Base-by-base conservation (phyloP, 768 basidiomycete genomes). In the Amanita inopinata region DNA sequence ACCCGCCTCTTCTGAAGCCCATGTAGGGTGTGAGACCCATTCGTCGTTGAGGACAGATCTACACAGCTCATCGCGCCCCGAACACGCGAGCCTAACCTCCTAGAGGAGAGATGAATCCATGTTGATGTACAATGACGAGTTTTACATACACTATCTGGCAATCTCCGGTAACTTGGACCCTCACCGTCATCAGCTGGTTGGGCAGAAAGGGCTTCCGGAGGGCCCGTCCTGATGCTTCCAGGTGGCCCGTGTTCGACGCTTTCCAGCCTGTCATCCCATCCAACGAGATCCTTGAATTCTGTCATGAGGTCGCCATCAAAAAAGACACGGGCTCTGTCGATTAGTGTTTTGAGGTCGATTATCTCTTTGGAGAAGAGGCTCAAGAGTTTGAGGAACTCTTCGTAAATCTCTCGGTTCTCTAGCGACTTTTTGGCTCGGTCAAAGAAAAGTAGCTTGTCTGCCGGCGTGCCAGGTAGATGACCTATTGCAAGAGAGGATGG, bases 21-120 rank as follows among this genome's bases (percentile, higher is more conserved):
- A 96, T 1, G 92, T 94, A 2, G 96, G 94, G 60, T 98, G 94
- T 10, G 94, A 96, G 8, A 98, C 91, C 94, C 96, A 98, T 51
- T 83, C 78, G 56, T 98, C 93, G 57, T 99, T 99, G 34, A 99
- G 74, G 20, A 99, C 92, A 20, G 90, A 91, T 58, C 92, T 87
- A 57, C 88, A 93, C 43, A 97, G 81, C 48, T 90, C 79, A 53
- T 97, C 93, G 20, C 96, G 81, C 8, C 87, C 93, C 2, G 96
- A 96, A 58, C 96, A 98, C 19, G 90, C 86, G 14, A 97, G 63
- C 30, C 76, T 73, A 49, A 83, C 76, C 65, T 98, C 94, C 92
- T 96, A 42, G 44, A 49, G 54, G 49, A 38, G 47, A 25, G 46
- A 17, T 22, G 35, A 45, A 47, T 31, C 36, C 5, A 18, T 33